Percentiles rank a stretch among this genome's conserved stretches.
phyloP scores from a whole-genome alignment of 2,329 filamentous ascomycete genomes.

The Verticillium tricorpus region DNA sequence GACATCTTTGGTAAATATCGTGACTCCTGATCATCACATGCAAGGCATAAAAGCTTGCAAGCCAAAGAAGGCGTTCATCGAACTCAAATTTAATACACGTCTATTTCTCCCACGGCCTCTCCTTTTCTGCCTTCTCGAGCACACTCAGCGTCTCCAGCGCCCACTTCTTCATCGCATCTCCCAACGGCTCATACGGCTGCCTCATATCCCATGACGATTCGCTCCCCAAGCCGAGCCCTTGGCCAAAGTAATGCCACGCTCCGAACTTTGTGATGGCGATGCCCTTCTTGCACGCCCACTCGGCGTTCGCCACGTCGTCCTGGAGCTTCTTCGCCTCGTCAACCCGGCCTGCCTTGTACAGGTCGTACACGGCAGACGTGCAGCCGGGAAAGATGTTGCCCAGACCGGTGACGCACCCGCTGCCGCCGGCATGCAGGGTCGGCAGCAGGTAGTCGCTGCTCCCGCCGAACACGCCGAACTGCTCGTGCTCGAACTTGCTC shows the following conservation, averaged over 20 bases:
- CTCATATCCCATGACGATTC: conserved; percentile 34
- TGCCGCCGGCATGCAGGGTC: conserved; percentile 31
- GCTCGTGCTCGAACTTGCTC: conserved; percentile 27
- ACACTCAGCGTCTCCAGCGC: conserved; percentile 34
- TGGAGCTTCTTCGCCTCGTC: conserved; percentile 35
- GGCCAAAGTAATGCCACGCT: conserved; percentile 36
- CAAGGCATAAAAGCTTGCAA: too few species aligned
- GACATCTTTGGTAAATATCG: too few species aligned
- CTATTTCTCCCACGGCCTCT: conserved; percentile 7
- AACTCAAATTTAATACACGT: neutral
- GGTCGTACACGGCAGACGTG: conserved; percentile 32
- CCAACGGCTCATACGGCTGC: conserved; percentile 34
- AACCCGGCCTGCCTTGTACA: conserved; percentile 31
- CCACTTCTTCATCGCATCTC: conserved; percentile 34
- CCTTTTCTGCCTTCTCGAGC: conserved; percentile 26
- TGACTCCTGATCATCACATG: too few species aligned
- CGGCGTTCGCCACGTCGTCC: conserved; percentile 37
- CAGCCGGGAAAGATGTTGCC: conserved; percentile 42
- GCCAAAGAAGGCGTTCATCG: too few species aligned
- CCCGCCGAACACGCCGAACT: conserved; percentile 39
- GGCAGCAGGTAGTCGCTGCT: conserved; percentile 39
- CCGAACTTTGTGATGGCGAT: conserved; percentile 42
- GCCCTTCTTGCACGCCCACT: conserved; percentile 46
- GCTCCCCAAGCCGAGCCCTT: conserved; percentile 27
- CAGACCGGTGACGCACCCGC: conserved; percentile 39